These are phyloP conservation scores for Platanthera guangdongensis DNA, from an alignment of 106 monocot genomes.

Conservation along the genomic window DNA sequence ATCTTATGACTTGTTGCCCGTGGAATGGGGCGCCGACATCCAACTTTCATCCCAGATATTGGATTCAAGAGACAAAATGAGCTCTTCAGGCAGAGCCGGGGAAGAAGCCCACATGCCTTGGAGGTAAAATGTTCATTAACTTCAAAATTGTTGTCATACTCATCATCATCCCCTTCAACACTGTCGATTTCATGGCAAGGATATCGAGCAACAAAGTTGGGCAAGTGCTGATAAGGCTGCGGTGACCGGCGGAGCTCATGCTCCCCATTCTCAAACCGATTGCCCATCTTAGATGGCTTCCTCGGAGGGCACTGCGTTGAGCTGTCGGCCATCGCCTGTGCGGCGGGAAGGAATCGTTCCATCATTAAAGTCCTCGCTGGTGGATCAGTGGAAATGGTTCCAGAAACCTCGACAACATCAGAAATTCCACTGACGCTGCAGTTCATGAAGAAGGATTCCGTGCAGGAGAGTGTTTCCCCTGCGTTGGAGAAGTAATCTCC, in stretches of 20 bases:
- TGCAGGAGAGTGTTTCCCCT: conserved; percentile 48
- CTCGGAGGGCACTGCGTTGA: conserved; percentile 14
- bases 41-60: conserved; percentile 25
- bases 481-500: conserved; percentile 72
- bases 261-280: conserved; percentile 12
- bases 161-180: conserved; percentile 21
- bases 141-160: conserved; percentile 10
- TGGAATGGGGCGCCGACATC: not conserved
- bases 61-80: conserved; percentile 50
- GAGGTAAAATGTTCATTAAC: conserved; percentile 16
- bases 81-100: conserved; percentile 38
- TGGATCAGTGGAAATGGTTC: conserved; percentile 35
- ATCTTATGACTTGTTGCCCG: conserved; percentile 2
- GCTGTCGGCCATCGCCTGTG: conserved; percentile 37
- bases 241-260: conserved; percentile 10
- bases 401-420: conserved; percentile 7
- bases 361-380: conserved; percentile 61
- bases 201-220: conserved; percentile 12
- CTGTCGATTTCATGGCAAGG: not conserved
- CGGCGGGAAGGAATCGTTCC: conserved; percentile 57
- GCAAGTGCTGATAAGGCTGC: conserved; percentile 12
- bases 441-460: conserved; percentile 75
- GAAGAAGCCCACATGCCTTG: conserved; percentile 54
- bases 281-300: not conserved
- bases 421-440: conserved; percentile 50